Evolutionary conservation across 2,329 filamentous ascomycete species (phyloP).

Genomic region (Aspergillus fischeri): DNA sequence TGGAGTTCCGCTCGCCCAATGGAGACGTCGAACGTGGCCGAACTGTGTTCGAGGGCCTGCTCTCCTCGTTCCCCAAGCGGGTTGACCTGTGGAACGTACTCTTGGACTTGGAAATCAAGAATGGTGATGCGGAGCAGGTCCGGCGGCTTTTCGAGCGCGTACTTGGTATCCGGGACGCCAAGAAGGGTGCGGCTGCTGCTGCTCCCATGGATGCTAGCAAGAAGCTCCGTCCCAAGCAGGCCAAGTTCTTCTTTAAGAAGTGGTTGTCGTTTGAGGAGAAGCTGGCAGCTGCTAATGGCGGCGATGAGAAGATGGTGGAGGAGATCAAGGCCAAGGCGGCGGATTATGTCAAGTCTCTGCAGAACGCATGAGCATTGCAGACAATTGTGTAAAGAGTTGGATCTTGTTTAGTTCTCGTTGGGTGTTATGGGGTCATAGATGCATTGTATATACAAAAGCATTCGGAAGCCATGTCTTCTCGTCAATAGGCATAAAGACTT

Average conservation of each 20-base stretch:
- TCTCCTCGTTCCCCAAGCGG: constrained; percentile 81
- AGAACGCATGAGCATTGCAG: constrained; percentile 20
- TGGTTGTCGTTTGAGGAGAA: constrained; percentile 88
- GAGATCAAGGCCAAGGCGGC: constrained; percentile 66
- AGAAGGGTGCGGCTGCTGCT: constrained; percentile 28
- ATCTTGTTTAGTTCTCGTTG: constrained; percentile 2
- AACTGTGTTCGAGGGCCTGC: constrained; percentile 86
- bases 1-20: constrained; percentile 81
- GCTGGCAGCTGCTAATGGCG: constrained; percentile 44
- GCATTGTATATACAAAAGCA: constrained; percentile 7
- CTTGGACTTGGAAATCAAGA: constrained; percentile 72
- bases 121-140: constrained; percentile 59
- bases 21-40: constrained; percentile 87
- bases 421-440: constrained; percentile 5
- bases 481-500: not conserved
- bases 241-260: constrained; percentile 82
- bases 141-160: constrained; percentile 81
- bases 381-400: constrained; percentile 6
- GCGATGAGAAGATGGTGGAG: constrained; percentile 65
- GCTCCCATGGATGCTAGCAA: constrained; percentile 44
- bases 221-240: constrained; percentile 74
- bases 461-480: not conserved
- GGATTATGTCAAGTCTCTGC: constrained; percentile 59
- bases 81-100: constrained; percentile 92
- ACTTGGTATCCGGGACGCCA: constrained; percentile 41